Evolutionary conservation across 768 basidiomycete genomes (phyloP), one percentile per base, ranked within the genome.

Genomic region (Serpula lacrymans): DNA sequence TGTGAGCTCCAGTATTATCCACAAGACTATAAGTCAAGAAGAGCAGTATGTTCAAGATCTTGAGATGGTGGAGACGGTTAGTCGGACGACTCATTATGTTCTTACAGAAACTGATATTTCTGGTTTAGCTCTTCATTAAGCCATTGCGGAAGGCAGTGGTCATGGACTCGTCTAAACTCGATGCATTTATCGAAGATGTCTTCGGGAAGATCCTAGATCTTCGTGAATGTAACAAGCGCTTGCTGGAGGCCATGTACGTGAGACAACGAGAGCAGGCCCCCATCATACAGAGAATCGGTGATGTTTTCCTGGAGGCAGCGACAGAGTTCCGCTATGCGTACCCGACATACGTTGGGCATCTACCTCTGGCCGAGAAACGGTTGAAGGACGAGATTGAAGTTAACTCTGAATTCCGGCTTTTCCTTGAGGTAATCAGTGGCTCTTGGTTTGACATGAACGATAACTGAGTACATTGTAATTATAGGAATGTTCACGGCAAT

Each of bases 41-140:
- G 82, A 90, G 48, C 85, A 91, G 54, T 96, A 94, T 56, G 67
- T 91, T 30, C 80, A 83, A 41, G 95, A 99, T 54, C 73, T 99
- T 6, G 84, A 90, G 44, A 72, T 82, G 2, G 77, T 96, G 31
- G 89, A 95, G 55, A 69, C 75, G 12, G 81, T 86, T 72, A 16
- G 64, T 77, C 22, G 14, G 13, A 32, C 14, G 27, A 1, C 12
- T 52, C 55, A 70, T 74, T 53, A 65, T 77, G 33, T 25, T 10
- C 46, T 58, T 16, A 51, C 18, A 18, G 9, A 10, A 34, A 9
- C 10, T 17, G 10, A 10, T 34, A 34, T 9, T 34, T 3, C n/a
- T 0, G 23, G n/a, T 6, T 26, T 38, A 72, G 70, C 43, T 83
- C 35, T 81, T 82, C 57, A 72, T 84, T 35, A 65, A 70, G 48